Evolutionary conservation across 371 early-diverging fungal genomes (phyloP).

Genomic region (Mortierella sp.): DNA sequence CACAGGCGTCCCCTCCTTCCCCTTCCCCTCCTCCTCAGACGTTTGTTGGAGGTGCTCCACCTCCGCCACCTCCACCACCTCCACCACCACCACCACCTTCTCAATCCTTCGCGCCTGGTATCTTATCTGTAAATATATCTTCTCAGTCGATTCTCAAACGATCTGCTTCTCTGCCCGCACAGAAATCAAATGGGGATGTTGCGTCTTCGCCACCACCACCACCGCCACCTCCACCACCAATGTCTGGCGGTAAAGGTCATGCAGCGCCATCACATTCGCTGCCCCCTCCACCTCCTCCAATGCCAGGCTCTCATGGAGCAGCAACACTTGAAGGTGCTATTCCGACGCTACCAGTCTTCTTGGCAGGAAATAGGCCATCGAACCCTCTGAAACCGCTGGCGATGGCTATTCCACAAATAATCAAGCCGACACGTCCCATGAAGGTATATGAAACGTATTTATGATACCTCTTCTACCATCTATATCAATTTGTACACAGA

Average conservation of each 20-base stretch:
- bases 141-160: constrained; percentile 32
- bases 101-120: neutral
- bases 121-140: constrained; percentile 25
- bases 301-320: constrained; percentile 38
- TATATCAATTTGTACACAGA: too few species aligned
- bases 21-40: neutral
- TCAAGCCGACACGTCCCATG: constrained; percentile 53
- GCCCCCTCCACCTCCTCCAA: constrained; percentile 55
- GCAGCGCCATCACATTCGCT: constrained; percentile 28
- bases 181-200: neutral
- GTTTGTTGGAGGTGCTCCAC: neutral
- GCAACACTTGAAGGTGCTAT: constrained; percentile 43
- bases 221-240: constrained; percentile 41
- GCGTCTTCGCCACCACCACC: constrained; percentile 28
- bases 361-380: constrained; percentile 40
- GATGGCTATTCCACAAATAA: constrained; percentile 40
- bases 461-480: too few species aligned
- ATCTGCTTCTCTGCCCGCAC: constrained; percentile 19
- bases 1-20: neutral
- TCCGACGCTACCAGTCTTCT: constrained; percentile 46
- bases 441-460: constrained; percentile 29
- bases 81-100: constrained; percentile 22
- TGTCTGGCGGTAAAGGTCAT: constrained; percentile 13
- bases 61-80: constrained; percentile 34
- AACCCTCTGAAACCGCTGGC: constrained; percentile 62